Conservation (phyloP, 1,284 basidiomycete species). For the Tilletia horrida region DNA sequence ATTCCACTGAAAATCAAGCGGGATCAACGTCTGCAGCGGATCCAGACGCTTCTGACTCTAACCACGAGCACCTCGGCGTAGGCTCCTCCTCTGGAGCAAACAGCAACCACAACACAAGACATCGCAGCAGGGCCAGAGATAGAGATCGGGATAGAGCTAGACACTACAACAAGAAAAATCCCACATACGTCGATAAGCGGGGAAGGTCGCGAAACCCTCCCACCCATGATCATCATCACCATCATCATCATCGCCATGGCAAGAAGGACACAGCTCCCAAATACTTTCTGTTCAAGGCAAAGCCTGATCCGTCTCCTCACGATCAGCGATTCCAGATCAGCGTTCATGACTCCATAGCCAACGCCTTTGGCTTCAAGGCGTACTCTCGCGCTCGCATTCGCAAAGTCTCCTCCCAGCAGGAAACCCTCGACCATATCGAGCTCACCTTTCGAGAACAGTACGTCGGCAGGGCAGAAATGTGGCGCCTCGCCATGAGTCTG, state of each 20-base stretch:
- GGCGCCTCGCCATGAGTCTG: slow-evolving; percentile 46
- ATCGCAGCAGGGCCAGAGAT: too few relatives aligned
- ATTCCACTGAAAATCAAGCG: not conserved
- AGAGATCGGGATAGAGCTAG: too few relatives aligned
- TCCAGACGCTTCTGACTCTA: not conserved
- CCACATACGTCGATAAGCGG: not conserved
- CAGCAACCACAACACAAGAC: too few relatives aligned
- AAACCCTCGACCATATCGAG: slow-evolving; percentile 52
- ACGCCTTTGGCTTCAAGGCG: slow-evolving; percentile 11
- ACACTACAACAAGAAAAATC: too few relatives aligned
- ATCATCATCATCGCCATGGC: not conserved
- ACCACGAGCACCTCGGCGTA: too few relatives aligned
- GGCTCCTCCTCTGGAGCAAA: too few relatives aligned
- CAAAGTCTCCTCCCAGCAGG: slow-evolving; percentile 32
- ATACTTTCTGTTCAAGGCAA: slow-evolving; percentile 13
- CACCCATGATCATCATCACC: not conserved
- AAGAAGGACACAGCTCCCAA: not conserved
- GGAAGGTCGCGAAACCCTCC: not conserved
- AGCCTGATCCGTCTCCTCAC: not conserved
- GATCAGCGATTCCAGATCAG: not conserved
- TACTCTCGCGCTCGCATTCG: not conserved
- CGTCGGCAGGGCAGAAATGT: slow-evolving; percentile 54
- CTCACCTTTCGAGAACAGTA: slow-evolving; percentile 54
- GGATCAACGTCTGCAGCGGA: not conserved
- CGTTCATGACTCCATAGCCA: slow-evolving; percentile 8